Base-by-base conservation (phyloP, 305 asterid species). In the Striga hermonthica region DNA sequence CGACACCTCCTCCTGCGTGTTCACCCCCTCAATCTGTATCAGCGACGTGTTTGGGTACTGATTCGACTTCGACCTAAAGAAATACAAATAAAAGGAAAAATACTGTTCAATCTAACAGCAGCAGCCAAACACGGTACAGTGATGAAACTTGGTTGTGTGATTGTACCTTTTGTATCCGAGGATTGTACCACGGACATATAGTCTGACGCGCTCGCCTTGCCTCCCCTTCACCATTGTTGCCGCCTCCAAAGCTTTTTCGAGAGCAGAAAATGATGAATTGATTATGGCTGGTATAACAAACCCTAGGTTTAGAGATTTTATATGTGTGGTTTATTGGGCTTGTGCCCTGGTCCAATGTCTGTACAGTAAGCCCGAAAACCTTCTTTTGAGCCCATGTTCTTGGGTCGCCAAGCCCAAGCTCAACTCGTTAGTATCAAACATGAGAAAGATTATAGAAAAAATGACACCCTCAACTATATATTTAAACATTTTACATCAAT, bases 1-100 rank as follows among this genome's bases (percentile, higher is more conserved):
- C 15, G 79, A 77, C 35, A 91, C 97, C 55, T 88, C 96, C 75
- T 86, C 95, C 59, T 84, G 90, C 0, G 96, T 88, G 83, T 88
- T 91, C 68, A 91, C 96, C 35, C 97, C 95, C 50, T 91, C 97
- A 1, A 91, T 80, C 87, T 91, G 97, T 4, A 91, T 61, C 87
- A 88, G 52, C 37, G 97, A 88, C 36, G 94, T 88, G 78, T 81
- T 91, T 34, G 97, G 97, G 5, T 91, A 91, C 88, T 91, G 97
- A 68, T 91, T 91, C 57, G 96, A 89, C 69, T 56, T 56, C 61
- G 94, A 89, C 81, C 95, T 82, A 47, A 68, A 57, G 72, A 75
- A 71, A 68, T 66, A 48, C 22, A 53, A 4, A 45, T 59, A 64
- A 65, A 22, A 22, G 31, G 31, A 22, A 22, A 22, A 22, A 22